Percentiles rank a stretch among this genome's conserved stretches.
Conservation (phyloP, 2,329 filamentous ascomycete genomes). For the Calonectria honghensis region DNA sequence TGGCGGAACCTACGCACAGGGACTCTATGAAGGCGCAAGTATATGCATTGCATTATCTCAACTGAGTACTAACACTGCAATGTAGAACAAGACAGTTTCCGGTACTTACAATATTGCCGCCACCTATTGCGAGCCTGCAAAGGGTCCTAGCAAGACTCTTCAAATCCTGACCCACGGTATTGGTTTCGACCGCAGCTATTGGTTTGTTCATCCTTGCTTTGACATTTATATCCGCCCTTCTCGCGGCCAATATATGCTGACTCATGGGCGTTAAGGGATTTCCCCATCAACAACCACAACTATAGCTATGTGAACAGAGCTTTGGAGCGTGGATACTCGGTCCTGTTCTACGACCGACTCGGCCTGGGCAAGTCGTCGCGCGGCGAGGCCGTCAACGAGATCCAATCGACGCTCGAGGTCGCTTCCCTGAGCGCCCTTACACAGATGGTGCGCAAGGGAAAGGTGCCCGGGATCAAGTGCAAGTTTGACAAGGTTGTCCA, state of each 20-base stretch:
- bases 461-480: neutral
- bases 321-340: conserved; percentile 3
- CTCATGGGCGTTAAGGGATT: neutral
- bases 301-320: conserved; percentile 23
- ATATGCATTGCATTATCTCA: neutral
- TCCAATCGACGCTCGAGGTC: conserved; percentile 17
- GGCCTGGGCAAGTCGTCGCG: conserved; percentile 13
- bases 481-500: conserved; percentile 22
- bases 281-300: conserved; percentile 19
- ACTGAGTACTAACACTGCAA: neutral
- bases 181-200: conserved; percentile 22
- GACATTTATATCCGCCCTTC: neutral
- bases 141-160: neutral
- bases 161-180: conserved; percentile 22
- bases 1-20: neutral
- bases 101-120: conserved; percentile 19
- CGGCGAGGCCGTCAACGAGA: conserved; percentile 24
- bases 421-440: neutral
- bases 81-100: conserved; percentile 11
- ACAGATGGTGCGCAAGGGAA: conserved; percentile 3
- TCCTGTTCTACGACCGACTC: conserved; percentile 15
- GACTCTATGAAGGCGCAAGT: neutral
- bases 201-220: neutral
- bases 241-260: neutral
- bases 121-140: conserved; percentile 19